Conservation (phyloP, 208 protist genomes). For the Crithidia thermophila region DNA sequence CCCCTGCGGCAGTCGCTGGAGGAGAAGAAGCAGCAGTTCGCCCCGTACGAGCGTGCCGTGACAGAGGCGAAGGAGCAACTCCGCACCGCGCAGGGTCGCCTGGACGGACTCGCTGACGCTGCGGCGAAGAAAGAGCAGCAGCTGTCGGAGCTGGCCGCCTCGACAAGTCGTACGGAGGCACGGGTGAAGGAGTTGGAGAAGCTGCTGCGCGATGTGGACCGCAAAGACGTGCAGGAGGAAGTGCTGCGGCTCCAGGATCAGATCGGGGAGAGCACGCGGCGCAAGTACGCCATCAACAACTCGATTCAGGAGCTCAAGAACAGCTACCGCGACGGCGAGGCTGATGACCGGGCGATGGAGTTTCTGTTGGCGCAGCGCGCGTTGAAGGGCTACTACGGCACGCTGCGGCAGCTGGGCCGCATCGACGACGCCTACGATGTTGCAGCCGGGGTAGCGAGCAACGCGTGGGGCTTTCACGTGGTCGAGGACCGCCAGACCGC, state of each 20-base stretch:
- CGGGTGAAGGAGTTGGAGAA: constrained; percentile 61
- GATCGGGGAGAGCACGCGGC: constrained; percentile 54
- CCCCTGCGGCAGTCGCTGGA: constrained; percentile 94
- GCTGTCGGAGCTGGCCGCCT: constrained; percentile 40
- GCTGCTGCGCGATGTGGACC: constrained; percentile 47
- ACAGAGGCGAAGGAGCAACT: constrained; percentile 63
- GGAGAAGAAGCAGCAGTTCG: constrained; percentile 85
- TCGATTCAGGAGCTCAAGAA: constrained; percentile 86
- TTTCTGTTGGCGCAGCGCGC: constrained; percentile 85
- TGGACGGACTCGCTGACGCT: constrained; percentile 45
- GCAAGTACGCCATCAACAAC: constrained; percentile 81
- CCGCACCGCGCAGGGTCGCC: constrained; percentile 45
- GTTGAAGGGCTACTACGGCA: constrained; percentile 94
- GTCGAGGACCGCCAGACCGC: constrained; percentile 96
- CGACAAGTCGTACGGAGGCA: constrained; percentile 19
- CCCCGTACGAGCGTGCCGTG: constrained; percentile 88
- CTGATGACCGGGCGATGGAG: constrained; percentile 84
- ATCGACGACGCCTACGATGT: constrained; percentile 98
- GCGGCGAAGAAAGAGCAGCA: constrained; percentile 34
- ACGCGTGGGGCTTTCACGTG: constrained; percentile 97
- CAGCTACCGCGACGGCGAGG: constrained; percentile 77
- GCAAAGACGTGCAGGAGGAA: constrained; percentile 54
- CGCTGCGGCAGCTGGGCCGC: constrained; percentile 97
- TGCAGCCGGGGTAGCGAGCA: constrained; percentile 97
- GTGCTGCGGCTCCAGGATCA: constrained; percentile 76